These are phyloP conservation scores for Macaranga tanarius DNA, from an alignment of 441 rosid species.

Conservation along the genomic window DNA sequence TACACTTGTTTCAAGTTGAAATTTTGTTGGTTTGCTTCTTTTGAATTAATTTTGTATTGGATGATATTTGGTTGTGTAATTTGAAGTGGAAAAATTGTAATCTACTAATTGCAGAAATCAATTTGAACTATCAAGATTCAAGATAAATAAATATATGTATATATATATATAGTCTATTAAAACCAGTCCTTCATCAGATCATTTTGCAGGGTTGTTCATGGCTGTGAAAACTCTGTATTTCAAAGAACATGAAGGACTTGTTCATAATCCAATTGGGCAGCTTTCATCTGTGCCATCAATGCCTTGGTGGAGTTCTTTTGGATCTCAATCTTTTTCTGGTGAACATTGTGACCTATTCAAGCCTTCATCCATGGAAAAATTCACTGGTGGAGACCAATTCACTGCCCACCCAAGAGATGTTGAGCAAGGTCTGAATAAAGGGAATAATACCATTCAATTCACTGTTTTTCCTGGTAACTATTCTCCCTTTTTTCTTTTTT, in stretches of 20 bases:
- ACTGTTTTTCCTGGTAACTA: conserved; percentile 65
- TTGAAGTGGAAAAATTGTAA: too few species aligned
- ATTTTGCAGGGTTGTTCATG: conserved; percentile 42
- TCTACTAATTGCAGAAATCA: too few species aligned
- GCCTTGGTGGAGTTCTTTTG: conserved; percentile 66
- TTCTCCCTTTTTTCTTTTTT: conserved; percentile 18
- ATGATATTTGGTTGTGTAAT: not conserved
- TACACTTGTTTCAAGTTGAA: not conserved
- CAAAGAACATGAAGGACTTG: conserved; percentile 62
- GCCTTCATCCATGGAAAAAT: conserved; percentile 34
- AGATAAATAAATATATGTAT: too few species aligned
- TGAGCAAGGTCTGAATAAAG: conserved; percentile 42
- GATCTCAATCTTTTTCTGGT: conserved; percentile 49
- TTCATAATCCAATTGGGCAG: conserved; percentile 43
- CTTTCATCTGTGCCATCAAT: conserved; percentile 45
- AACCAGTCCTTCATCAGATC: not conserved
- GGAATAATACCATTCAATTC: conserved; percentile 40
- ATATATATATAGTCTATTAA: conserved; percentile 10
- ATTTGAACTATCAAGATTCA: too few species aligned
- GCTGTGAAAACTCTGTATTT: conserved; percentile 70
- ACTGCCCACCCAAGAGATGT: conserved; percentile 18
- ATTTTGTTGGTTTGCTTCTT: not conserved
- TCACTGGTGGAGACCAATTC: conserved; percentile 31
- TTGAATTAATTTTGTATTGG: not conserved
- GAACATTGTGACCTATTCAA: conserved; percentile 47